Evolutionary conservation across 208 protist species (phyloP).

Genomic region (Tritrichomonas foetus): DNA sequence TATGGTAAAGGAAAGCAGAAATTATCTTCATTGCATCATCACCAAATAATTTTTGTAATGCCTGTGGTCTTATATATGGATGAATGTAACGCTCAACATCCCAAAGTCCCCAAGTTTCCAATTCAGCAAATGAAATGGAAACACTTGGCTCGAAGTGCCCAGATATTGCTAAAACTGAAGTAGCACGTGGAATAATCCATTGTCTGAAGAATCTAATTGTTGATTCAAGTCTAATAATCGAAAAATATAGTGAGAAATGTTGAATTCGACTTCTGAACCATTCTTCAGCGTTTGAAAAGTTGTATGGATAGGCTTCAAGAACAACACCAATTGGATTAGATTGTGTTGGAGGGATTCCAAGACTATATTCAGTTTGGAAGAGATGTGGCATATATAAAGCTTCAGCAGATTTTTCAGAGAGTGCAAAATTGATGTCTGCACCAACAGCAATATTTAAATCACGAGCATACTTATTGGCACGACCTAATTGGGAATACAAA

Average conservation of each 20-base stretch:
- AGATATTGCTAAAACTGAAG: neutral
- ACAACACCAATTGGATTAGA: neutral
- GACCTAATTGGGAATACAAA: neutral
- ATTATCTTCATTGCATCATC: neutral
- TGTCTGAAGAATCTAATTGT: neutral
- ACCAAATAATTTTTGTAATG: neutral
- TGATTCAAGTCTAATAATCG: neutral
- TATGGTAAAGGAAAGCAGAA: neutral
- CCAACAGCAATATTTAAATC: neutral
- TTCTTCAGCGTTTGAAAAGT: neutral
- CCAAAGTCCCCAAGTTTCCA: constrained; percentile 12
- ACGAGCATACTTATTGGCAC: neutral
- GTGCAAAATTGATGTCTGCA: neutral
- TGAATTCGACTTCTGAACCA: neutral
- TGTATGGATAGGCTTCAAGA: neutral
- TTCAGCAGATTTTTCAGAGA: neutral
- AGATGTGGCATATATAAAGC: neutral
- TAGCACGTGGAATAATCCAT: neutral
- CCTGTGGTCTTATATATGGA: neutral
- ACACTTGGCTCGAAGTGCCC: neutral
- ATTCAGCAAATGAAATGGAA: neutral
- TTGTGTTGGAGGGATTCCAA: neutral
- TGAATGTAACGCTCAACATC: neutral
- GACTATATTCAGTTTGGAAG: neutral
- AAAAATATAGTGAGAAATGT: neutral